phyloP scores from a whole-genome alignment of 192 early-diverging fungal species.

The Coemansia sp. region DNA sequence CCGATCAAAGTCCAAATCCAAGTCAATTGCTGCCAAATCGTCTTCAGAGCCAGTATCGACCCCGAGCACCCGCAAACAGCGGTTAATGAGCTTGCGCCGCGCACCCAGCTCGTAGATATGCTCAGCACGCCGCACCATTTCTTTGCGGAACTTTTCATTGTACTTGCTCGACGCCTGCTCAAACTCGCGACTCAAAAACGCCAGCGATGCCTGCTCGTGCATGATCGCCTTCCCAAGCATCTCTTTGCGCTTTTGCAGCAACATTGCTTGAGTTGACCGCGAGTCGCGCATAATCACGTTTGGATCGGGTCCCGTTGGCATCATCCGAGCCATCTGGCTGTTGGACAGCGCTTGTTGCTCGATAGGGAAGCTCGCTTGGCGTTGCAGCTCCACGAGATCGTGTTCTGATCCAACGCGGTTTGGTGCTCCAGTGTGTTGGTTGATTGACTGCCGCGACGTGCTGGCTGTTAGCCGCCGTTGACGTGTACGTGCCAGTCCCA shows the following conservation, averaged over 20 bases:
- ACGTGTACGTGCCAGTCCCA: constrained; percentile 45
- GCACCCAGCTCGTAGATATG: constrained; percentile 55
- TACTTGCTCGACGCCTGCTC: constrained; percentile 37
- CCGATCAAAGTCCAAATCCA: constrained; percentile 28
- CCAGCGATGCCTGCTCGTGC: constrained; percentile 44
- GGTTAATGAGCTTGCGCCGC: constrained; percentile 52
- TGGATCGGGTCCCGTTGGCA: constrained; percentile 48
- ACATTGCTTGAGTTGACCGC: constrained; percentile 49
- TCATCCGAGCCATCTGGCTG: constrained; percentile 33
- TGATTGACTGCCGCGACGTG: constrained; percentile 37
- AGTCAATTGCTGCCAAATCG: background rate
- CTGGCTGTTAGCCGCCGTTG: constrained; percentile 44
- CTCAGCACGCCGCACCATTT: constrained; percentile 46
- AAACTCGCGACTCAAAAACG: constrained; percentile 41
- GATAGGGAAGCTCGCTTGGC: constrained; percentile 29
- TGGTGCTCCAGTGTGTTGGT: background rate
- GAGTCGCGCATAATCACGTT: constrained; percentile 56
- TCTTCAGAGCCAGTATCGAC: constrained; percentile 15
- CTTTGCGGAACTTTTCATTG: constrained; percentile 35
- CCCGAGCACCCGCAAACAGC: constrained; percentile 46
- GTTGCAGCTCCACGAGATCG: constrained; percentile 29
- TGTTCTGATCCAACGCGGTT: background rate
- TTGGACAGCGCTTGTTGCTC: constrained; percentile 26
- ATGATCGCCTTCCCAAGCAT: constrained; percentile 47
- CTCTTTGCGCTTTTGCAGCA: constrained; percentile 45